A percentile compares a stretch with the other conserved stretches of the same genome.
phyloP scores from a whole-genome alignment of 176 grass and related monocot species.

The Raddia guianensis region DNA sequence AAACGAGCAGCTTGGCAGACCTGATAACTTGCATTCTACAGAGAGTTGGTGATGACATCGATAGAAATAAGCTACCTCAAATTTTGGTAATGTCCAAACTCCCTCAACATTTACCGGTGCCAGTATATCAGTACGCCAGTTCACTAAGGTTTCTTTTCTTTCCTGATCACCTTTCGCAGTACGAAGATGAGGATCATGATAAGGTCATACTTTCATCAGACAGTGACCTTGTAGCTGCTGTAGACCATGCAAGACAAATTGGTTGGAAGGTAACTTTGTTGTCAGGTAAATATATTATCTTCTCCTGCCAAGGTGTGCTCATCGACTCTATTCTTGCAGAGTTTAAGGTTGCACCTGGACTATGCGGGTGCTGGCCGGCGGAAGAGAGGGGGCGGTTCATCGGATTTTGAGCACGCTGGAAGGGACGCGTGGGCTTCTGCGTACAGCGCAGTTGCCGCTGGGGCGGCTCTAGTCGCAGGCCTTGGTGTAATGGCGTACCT shows the following conservation, averaged over 20 bases:
- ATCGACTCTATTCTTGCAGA: slow-evolving; percentile 45
- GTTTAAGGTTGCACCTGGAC: slow-evolving; percentile 84
- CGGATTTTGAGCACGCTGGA: slow-evolving; percentile 65
- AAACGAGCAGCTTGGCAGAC: slow-evolving; percentile 75
- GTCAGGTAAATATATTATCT: not conserved
- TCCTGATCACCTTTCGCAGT: slow-evolving; percentile 44
- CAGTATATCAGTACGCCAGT: not conserved
- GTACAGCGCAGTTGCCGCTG: slow-evolving; percentile 71
- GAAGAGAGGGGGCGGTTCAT: slow-evolving; percentile 46
- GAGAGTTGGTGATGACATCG: slow-evolving; percentile 82
- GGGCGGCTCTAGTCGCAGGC: slow-evolving; percentile 83
- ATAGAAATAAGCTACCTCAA: slow-evolving; percentile 81
- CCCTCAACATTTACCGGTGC: not conserved
- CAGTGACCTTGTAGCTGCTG: slow-evolving; percentile 77
- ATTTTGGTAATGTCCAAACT: slow-evolving; percentile 68
- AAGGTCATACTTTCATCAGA: slow-evolving; percentile 92
- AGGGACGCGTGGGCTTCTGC: slow-evolving; percentile 88
- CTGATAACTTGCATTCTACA: slow-evolving; percentile 88
- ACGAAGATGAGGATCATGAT: slow-evolving; percentile 91
- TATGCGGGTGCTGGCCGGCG: slow-evolving; percentile 56
- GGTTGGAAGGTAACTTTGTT: slow-evolving; percentile 81
- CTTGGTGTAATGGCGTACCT: slow-evolving; percentile 94
- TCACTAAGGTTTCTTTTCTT: slow-evolving; percentile 29
- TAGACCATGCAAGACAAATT: slow-evolving; percentile 85
- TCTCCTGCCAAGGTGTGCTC: slow-evolving; percentile 13